Evolutionary conservation across 1,139 yeast species (phyloP), one percentile per base, ranked within the genome.

Genomic region (Yamadazyma sp.): DNA sequence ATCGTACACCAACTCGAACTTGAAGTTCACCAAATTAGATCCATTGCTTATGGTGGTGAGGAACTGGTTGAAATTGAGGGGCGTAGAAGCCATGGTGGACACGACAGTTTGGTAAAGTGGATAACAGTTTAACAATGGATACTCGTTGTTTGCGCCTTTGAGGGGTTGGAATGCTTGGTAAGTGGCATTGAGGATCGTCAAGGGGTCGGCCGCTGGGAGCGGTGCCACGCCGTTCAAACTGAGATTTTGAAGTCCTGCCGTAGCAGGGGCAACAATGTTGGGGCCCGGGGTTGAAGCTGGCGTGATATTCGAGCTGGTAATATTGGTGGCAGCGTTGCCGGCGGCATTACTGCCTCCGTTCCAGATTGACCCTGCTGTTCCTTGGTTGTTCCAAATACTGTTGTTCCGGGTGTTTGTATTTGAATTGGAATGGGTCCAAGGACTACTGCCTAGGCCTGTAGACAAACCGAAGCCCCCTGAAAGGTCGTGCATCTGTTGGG

Each of bases 1-100:
- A 49, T 76, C 81, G 49, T 70, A 73, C 26, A 69, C 54, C 35
- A 73, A 56, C 29, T 74, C 78, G 51, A 76, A 77, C 32, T 59
- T 59, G 43, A 61, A 59, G 11, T 49, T 42, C 2, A 52, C 39
- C 4, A 50, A 32, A 4, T 59, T 48, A 11, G 47, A 47, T 5
- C 33, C 33, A 3, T 27, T 17, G 12, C 55, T 49, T 37, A 68
- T 62, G 8, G 67, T 62, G n/a, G 55, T 51, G 31, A 72, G 56
- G 45, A 75, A 76, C 44, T 72, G 77, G 37, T 68, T 69, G 46
- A 73, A 53, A 1, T 72, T 63, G 36, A 77, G 54, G 12, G 38
- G 45, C 3, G 54, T 46, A 40, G 56, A 54, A 5, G 59, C 59
- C 40, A 67, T 44, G 3, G 69, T 38, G 6, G 46, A 45, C 42